Conservation (phyloP, 192 early-diverging fungal species). For the Oehlia diaphana region DNA sequence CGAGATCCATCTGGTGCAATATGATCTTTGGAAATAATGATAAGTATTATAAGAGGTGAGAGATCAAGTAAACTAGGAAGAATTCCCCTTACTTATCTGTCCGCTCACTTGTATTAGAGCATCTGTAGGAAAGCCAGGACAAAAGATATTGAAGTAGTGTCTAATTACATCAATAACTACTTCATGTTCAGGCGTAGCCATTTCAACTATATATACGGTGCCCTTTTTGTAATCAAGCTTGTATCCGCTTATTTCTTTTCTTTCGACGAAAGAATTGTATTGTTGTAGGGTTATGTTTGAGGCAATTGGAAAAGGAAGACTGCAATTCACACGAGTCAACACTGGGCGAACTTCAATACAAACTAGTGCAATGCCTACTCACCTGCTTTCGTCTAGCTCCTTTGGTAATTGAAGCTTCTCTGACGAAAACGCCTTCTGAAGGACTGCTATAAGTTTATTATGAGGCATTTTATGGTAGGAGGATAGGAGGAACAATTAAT, state of each 20-base stretch:
- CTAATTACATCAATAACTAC: not conserved
- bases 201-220: conserved; percentile 22
- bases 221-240: conserved; percentile 24
- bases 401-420: conserved; percentile 1
- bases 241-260: conserved; percentile 1
- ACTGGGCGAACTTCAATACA: not conserved
- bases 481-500: no score
- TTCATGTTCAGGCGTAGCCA: conserved; percentile 9
- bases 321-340: conserved; percentile 20
- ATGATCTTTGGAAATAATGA: conserved; percentile 16
- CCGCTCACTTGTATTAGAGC: conserved; percentile 11
- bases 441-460: no score
- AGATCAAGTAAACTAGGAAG: conserved; percentile 15
- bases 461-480: no score
- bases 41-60: not conserved
- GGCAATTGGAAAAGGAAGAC: conserved; percentile 24
- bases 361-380: conserved; percentile 19
- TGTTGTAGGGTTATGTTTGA: conserved; percentile 10
- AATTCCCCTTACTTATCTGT: not conserved
- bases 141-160: not conserved
- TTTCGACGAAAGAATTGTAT: conserved; percentile 25
- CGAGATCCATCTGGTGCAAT: not conserved
- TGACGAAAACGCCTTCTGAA: conserved; percentile 13
- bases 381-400: conserved; percentile 15
- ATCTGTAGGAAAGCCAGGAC: not conserved